phyloP scores from a whole-genome alignment of 306 rosid genomes.

The Lablab purpureus region DNA sequence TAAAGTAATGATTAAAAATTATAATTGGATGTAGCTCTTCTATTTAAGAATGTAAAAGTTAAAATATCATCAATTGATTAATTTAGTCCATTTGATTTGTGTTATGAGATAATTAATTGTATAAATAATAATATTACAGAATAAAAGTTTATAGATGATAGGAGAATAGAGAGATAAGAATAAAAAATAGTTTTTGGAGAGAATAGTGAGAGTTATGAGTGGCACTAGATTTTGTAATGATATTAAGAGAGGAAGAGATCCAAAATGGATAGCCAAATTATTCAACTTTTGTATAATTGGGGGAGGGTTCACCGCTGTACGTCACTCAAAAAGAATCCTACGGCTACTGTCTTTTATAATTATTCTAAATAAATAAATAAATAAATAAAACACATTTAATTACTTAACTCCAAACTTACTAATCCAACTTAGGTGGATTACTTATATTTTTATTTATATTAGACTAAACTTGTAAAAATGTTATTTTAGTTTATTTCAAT shows the following conservation, averaged over 20 bases:
- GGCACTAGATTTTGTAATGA: not conserved
- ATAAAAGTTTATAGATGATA: not conserved
- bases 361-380: not conserved
- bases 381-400: not conserved
- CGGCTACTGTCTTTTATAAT: not conserved
- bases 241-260: not conserved
- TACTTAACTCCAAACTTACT: no score
- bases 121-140: not conserved
- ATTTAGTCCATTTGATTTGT: no score
- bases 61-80: no score
- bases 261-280: not conserved
- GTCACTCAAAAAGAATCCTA: not conserved
- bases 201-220: not conserved
- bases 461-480: no score
- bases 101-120: no score
- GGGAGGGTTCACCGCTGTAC: slow-evolving; percentile 4
- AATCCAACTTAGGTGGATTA: no score
- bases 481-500: no score
- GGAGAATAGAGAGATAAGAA: not conserved
- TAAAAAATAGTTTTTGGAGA: not conserved
- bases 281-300: not conserved
- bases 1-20: no score
- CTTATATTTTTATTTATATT: no score
- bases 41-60: no score
- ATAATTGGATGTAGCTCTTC: no score